phyloP scores from a whole-genome alignment of 139 green algal genomes.

The Chloropicon primus region DNA sequence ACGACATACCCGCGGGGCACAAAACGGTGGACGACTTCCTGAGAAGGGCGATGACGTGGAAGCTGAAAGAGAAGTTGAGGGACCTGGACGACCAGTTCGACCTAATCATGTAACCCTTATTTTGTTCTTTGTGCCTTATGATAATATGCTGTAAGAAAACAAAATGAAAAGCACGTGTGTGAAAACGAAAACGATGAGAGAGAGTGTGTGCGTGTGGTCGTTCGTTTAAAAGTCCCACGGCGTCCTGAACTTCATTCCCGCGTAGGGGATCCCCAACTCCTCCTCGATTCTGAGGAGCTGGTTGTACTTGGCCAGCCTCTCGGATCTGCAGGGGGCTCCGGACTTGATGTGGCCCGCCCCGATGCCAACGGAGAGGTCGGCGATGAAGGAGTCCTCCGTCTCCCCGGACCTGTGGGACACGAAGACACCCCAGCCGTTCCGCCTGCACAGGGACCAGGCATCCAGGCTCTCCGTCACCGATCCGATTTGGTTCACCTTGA shows the following conservation, averaged over 20 bases:
- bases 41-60: background rate
- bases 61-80: background rate
- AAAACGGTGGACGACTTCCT: background rate
- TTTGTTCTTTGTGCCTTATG: too few species aligned
- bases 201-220: too few species aligned
- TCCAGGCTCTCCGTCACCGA: conserved; percentile 90
- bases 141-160: too few species aligned
- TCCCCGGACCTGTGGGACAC: conserved; percentile 82
- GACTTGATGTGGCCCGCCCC: conserved; percentile 98
- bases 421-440: conserved; percentile 95
- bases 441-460: conserved; percentile 81
- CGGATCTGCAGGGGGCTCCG: conserved; percentile 84
- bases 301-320: conserved; percentile 99
- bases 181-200: too few species aligned
- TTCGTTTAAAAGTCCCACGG: background rate
- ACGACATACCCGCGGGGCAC: background rate
- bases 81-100: background rate
- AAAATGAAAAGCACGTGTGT: too few species aligned
- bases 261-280: conserved; percentile 43
- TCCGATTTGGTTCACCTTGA: conserved; percentile 99
- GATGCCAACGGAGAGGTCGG: conserved; percentile 92
- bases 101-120: too few species aligned
- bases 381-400: conserved; percentile 97
- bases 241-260: background rate
- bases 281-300: conserved; percentile 98